Conservation (phyloP, 176 grass and related monocot species). For the Leersia perrieri region DNA sequence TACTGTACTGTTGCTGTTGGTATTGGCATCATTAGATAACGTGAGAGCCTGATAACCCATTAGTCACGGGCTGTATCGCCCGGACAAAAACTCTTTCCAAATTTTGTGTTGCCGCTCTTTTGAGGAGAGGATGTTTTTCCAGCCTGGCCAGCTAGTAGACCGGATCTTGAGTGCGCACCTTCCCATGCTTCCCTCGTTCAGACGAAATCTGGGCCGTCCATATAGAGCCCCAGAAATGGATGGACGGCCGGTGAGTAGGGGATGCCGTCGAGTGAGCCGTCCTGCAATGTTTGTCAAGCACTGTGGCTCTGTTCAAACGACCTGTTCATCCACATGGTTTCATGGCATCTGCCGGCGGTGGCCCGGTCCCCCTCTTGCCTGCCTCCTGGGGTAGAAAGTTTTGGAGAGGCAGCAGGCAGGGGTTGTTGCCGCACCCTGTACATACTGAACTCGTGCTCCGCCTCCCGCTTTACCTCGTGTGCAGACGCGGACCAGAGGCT, state of each 20-base stretch:
- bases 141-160: background rate
- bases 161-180: background rate
- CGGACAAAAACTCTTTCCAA: background rate
- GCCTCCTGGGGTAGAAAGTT: background rate
- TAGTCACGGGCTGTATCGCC: background rate
- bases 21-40: constrained; percentile 9
- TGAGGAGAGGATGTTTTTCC: background rate
- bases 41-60: background rate
- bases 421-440: background rate
- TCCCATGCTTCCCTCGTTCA: background rate
- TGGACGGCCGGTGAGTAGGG: background rate
- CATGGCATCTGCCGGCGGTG: constrained; percentile 28
- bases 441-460: constrained; percentile 11
- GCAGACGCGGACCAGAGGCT: background rate
- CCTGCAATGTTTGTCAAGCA: constrained; percentile 10
- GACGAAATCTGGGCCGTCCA: background rate
- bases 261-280: background rate
- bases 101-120: background rate
- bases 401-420: background rate
- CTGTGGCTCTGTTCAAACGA: background rate
- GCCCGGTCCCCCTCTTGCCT: background rate
- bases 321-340: constrained; percentile 42
- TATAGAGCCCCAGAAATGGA: background rate
- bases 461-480: background rate
- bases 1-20: constrained; percentile 20